Evolutionary conservation across 257 asterid genomes (phyloP).

Genomic region (Schizonepeta tenuifolia): DNA sequence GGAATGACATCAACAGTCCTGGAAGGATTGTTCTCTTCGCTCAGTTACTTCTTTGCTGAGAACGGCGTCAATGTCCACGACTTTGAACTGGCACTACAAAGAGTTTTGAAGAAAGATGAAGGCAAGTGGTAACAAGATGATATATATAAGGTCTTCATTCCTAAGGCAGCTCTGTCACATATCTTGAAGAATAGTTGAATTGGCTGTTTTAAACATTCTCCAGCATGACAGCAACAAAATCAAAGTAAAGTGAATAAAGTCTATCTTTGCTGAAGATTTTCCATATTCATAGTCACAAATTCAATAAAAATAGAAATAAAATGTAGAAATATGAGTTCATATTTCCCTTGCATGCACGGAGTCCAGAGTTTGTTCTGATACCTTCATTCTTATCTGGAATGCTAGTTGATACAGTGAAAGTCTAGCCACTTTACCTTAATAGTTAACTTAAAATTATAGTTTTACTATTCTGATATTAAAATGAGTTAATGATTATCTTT

Average conservation of each 20-base stretch:
- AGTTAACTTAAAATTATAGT: not conserved
- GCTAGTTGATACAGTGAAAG: constrained; percentile 1
- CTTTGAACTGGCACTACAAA: constrained; percentile 74
- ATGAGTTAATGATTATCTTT: not conserved
- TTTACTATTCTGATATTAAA: constrained; percentile 20
- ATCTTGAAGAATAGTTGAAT: constrained; percentile 11
- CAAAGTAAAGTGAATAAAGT: not conserved
- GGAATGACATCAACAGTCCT: constrained; percentile 72
- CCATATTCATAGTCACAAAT: not conserved
- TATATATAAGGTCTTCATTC: constrained; percentile 5
- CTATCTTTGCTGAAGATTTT: not conserved
- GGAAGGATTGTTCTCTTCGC: constrained; percentile 88
- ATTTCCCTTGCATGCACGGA: not conserved
- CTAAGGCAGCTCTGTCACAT: not conserved
- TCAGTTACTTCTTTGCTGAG: constrained; percentile 78
- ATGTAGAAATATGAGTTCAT: too few species aligned
- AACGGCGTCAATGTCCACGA: constrained; percentile 68
- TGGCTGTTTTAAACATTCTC: not conserved
- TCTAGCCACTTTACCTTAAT: not conserved
- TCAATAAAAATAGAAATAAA: not conserved
- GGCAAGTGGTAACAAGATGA: constrained; percentile 47
- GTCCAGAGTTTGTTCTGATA: constrained; percentile 7
- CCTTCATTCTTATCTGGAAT: not conserved
- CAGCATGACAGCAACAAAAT: constrained; percentile 1
- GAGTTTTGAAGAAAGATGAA: constrained; percentile 57